Evolutionary conservation across 2,329 filamentous ascomycete genomes (phyloP), one percentile per base, ranked within the genome.

Genomic region (Setomelanomma holmii): DNA sequence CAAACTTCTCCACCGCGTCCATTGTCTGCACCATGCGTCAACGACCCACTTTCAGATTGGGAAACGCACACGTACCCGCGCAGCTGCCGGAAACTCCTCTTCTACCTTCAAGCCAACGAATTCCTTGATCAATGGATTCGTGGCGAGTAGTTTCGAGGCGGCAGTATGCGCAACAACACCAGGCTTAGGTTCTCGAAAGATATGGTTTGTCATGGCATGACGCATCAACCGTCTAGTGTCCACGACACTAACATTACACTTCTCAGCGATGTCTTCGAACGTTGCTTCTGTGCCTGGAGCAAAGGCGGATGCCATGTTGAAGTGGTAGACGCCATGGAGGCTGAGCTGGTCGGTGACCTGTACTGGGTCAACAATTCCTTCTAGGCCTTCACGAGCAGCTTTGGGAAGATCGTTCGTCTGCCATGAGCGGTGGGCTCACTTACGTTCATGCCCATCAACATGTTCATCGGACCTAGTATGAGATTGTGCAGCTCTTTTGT

Each of bases 291-390:
- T 24, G 12, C n/a, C 12, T 3, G 20, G 20, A 3, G 51, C 45
- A 22, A 54, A 46, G 7, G 43, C 36, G 7, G 45, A 17, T 36
- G 51, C 45, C n/a, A 53, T 53, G 1, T 45, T 53, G 51, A 45
- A 53, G 34, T 45, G 45, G 24, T 43, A 52, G 16, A 52, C 24
- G n/a, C 43, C 44, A 23, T 52, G 49, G 4, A 45, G 44, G 27
- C 38, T 48, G n/a, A n/a, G n/a, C n/a, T n/a, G n/a, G n/a, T n/a
- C n/a, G n/a, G n/a, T n/a, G n/a, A n/a, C n/a, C n/a, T n/a, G n/a
- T n/a, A n/a, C n/a, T n/a, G n/a, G n/a, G n/a, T n/a, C n/a, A n/a
- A n/a, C n/a, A n/a, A n/a, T n/a, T n/a, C n/a, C n/a, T n/a, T n/a
- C n/a, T n/a, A n/a, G n/a, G n/a, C n/a, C n/a, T n/a, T n/a, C n/a